Conservation (phyloP, 2,329 filamentous ascomycete genomes). For the Xylaria sp. region DNA sequence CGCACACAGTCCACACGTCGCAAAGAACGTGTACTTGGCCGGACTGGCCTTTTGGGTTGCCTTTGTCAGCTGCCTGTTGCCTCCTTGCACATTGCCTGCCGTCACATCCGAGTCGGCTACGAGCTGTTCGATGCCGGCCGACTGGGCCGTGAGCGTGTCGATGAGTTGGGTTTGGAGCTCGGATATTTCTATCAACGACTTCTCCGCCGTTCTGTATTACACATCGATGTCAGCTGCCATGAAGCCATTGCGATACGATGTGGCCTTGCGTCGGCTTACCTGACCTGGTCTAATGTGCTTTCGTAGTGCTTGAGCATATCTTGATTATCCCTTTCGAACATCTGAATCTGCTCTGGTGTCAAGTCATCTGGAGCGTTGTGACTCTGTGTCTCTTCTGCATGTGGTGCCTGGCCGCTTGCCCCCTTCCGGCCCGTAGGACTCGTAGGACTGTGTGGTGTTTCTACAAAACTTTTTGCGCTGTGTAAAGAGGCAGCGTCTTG, state of each 20-base stretch:
- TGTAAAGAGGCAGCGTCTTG: constrained; percentile 41
- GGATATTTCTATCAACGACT: constrained; percentile 90
- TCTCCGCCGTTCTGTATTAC: constrained; percentile 78
- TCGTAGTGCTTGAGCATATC: constrained; percentile 94
- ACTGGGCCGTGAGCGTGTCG: constrained; percentile 84
- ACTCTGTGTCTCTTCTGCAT: constrained; percentile 42
- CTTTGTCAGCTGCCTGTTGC: constrained; percentile 90
- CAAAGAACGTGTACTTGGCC: constrained; percentile 82
- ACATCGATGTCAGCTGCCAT: constrained; percentile 13
- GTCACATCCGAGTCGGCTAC: constrained; percentile 85
- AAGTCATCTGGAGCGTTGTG: constrained; percentile 62
- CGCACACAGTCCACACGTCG: constrained; percentile 78
- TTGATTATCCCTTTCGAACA: constrained; percentile 94
- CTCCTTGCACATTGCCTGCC: constrained; percentile 85
- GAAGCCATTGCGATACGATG: background rate
- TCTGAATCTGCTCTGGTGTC: constrained; percentile 85
- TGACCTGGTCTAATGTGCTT: constrained; percentile 92
- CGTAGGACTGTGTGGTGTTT: constrained; percentile 41
- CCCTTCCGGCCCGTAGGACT: constrained; percentile 35
- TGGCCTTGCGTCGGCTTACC: constrained; percentile 67
- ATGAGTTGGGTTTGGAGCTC: constrained; percentile 92
- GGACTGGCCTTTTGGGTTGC: constrained; percentile 78
- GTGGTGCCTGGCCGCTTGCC: constrained; percentile 41
- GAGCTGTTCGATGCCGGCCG: constrained; percentile 88
- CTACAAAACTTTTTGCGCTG: constrained; percentile 32